A percentile compares a stretch with the other conserved stretches of the same genome.
Conservation (phyloP, 225 moss, liverwort and hornwort genomes). For the Antitrichia curtipendula region DNA sequence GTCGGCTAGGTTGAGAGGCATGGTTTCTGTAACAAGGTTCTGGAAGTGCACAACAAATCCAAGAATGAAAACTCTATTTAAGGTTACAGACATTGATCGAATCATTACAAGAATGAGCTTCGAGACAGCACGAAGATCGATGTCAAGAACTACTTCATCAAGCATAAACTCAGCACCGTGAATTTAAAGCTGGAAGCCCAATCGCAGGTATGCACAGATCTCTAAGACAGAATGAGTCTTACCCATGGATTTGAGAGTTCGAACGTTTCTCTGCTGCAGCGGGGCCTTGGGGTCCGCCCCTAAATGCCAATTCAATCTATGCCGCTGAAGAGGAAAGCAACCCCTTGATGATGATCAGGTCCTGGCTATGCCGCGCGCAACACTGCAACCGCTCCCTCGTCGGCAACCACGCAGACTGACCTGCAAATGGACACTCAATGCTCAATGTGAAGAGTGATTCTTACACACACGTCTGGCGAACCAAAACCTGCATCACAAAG, state of each 20-base stretch:
- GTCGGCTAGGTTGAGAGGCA: background rate
- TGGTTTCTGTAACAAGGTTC: fast-evolving
- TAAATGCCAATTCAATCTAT: too few species aligned
- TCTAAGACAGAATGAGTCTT: background rate
- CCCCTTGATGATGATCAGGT: background rate
- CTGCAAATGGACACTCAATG: background rate
- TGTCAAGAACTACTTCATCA: background rate
- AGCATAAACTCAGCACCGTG: background rate
- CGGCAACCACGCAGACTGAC: background rate
- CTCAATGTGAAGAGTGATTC: background rate
- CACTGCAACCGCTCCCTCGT: background rate
- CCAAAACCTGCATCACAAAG: background rate
- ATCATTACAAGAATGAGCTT: background rate
- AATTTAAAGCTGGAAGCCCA: background rate
- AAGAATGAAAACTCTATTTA: background rate
- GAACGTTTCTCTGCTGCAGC: background rate
- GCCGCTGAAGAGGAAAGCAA: background rate
- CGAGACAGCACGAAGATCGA: background rate
- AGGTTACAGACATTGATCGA: background rate
- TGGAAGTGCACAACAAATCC: background rate
- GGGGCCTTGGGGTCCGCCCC: background rate
- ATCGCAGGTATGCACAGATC: background rate
- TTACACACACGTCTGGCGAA: background rate
- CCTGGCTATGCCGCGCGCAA: background rate
- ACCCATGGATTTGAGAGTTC: background rate